Evolutionary conservation across 768 basidiomycete species (phyloP), one percentile per base, ranked within the genome.

Genomic region (Boletus rubroflammeus): DNA sequence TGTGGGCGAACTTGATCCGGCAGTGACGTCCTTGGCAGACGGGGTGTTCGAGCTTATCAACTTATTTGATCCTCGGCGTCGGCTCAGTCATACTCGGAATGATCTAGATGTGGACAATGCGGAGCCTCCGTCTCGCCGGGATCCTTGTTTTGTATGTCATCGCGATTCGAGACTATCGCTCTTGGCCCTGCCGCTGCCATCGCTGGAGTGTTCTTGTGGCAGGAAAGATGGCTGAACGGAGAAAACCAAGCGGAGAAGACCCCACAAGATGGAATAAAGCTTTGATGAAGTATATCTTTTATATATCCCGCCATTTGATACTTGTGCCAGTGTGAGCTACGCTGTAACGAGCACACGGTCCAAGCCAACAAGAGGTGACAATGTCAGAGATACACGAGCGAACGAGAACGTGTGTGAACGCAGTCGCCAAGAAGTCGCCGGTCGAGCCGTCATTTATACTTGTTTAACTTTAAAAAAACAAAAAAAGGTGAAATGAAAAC

Each of bases 181-280:
- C 35, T 81, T 23, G 82, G 82, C 3, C 81, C 79, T 4, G 79
- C 81, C 10, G 81, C 82, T 38, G 76, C 80, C 2, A 63, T 82
- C 29, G 67, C 73, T 19, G 80, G 74, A 2, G 70, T 77, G 3
- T 70, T 76, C 29, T 64, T 82, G 43, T 81, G 80, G 79, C 72
- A 78, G 53, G 81, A 84, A 62, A 63, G 69, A 26, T 51, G 63
- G 13, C 55, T 74, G 13, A 62, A 73, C 32, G 35, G 43, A 26
- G 39, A n/a, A 15, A 25, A 5, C 15, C 39, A 39, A 11, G 31
- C n/a, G n/a, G 40, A 31, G 21, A 56, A 39, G 40, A 38, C 19
- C 9, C 26, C 53, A 28, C 32, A 48, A 54, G 39, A 39, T 29
- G 25, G 50, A 55, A 34, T 54, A 4, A 46, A 14, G 8, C 21